Base-by-base conservation (phyloP, 2,329 filamentous ascomycete genomes). In the Aspergillus oerlinghausenensis region DNA sequence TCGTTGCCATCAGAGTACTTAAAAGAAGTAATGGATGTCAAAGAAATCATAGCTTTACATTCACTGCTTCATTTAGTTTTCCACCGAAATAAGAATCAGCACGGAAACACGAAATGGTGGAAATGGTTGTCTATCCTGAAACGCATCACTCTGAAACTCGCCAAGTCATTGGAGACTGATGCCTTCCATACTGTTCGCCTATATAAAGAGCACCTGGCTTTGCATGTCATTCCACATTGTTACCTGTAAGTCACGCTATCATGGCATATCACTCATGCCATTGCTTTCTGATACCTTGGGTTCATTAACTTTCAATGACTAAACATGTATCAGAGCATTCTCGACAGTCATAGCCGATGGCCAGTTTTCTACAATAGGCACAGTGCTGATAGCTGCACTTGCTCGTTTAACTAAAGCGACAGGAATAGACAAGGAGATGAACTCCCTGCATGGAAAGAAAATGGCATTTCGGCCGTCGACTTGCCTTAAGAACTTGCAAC, bases 51-150 rank as follows among this genome's bases (percentile, higher is more conserved):
- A 35, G 60, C 63, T 5, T 62, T 73, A 5, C 65, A 70, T 52
- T 80, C 67, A 56, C 76, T 67, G 49, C 84, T 97, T 48, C 80
- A 88, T 67, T 82, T 89, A 63, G 84, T 95, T 66, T 84, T 87
- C 73, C 86, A 90, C 70, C 90, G 92, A 66, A 94, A 97, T 78
- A 88, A 87, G 69, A 97, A 97, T 77, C 93, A 97, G 76, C 93
- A 97, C 73, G 86, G 86, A 55, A 80, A 83, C 60, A 83, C 87
- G 29, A 84, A 85, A 69, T 99, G 93, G 93, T 97, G 89, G 85
- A 84, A 85, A 65, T 79, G 78, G 66, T 84, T 97, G 59, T 82
- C 82, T 53, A 81, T 88, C 61, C 81, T 97, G 62, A 85, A 90
- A 38, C 88, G 89, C 49, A 81, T 85, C 55, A 71, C 88, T 8